Base-by-base conservation (phyloP, 2,329 filamentous ascomycete genomes). In the Fusarium brevicatenulatum region DNA sequence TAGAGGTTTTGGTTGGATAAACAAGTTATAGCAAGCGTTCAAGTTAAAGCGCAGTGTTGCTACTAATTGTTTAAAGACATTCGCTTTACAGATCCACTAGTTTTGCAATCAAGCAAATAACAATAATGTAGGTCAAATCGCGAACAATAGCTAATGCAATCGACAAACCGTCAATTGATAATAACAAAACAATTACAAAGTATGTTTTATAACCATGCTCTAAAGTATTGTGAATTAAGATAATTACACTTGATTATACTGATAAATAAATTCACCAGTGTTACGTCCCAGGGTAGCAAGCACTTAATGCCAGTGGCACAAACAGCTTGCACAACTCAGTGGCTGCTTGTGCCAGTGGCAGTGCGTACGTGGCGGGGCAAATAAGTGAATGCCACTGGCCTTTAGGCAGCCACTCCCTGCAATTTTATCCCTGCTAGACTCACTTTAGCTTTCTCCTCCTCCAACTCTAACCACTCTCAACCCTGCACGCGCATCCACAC, bases 241-340 rank as follows among this genome's bases (percentile, higher is more conserved):
- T 11, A n/a, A 10, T 25, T 52, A 30, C 11, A 25, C 30, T 34
- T 25, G 16, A 36, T 36, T 52, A 9, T 32, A 36, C n/a, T 19
- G n/a, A 7, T n/a, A 34, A 34, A 7, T n/a, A 34, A 34, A 19
- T 15, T 7, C 4, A 23, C 4, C 4, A 3, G 5, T 15, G 7
- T 13, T 30, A 13, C 8, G 47, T 52, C 49, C 10, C 9, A 36
- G 49, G 49, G 49, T 52, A 52, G 30, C n/a, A 25, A 36, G 9
- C 28, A 4, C 47, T 8, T 15, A 8, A 25, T 19, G n/a, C 8
- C n/a, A 34, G 6, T 36, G 30, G 30, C 30, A 36, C 18, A 36
- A 36, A 25, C 49, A 36, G 0, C 1, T 2, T 36, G n/a, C n/a
- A 19, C 0, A 52, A 36, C n/a, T 11, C 16, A 34, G n/a, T 36